These are phyloP conservation scores for Dryas octopetala DNA, from an alignment of 306 rosid species.

Conservation along the genomic window DNA sequence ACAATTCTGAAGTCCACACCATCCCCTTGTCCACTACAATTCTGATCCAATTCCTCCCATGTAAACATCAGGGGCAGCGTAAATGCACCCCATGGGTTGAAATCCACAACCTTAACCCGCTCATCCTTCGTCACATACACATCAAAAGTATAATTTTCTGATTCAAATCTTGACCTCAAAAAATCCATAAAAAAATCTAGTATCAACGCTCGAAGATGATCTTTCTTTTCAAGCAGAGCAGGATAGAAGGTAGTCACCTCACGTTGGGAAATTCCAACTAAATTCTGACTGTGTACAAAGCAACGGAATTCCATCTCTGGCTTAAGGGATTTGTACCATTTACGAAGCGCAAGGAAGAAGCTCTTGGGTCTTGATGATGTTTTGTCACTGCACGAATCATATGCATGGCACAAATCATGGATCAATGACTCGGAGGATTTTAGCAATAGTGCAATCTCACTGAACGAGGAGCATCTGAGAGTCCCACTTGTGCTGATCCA, in stretches of 20 bases:
- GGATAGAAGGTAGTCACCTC: slow-evolving; percentile 83
- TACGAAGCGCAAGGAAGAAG: slow-evolving; percentile 70
- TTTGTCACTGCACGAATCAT: slow-evolving; percentile 67
- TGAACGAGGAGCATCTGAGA: slow-evolving; percentile 58
- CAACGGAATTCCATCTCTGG: slow-evolving; percentile 85
- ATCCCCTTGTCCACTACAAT: slow-evolving; percentile 24
- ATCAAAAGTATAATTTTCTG: slow-evolving; percentile 66
- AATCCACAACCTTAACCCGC: slow-evolving; percentile 67
- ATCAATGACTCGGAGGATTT: slow-evolving; percentile 73
- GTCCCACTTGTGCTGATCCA: slow-evolving; percentile 67
- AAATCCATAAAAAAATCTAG: slow-evolving; percentile 40
- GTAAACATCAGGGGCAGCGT: slow-evolving; percentile 69
- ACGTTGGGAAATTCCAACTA: slow-evolving; percentile 68
- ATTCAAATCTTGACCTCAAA: slow-evolving; percentile 49
- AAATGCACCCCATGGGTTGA: slow-evolving; percentile 77
- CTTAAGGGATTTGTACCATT: slow-evolving; percentile 66
- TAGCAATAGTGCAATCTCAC: slow-evolving; percentile 71
- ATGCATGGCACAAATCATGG: slow-evolving; percentile 79
- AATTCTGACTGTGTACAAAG: slow-evolving; percentile 44
- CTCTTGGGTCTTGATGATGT: slow-evolving; percentile 48
- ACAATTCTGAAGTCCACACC: slow-evolving; percentile 59
- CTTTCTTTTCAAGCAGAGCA: slow-evolving; percentile 43
- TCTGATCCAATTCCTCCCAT: slow-evolving; percentile 70
- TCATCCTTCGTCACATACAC: slow-evolving; percentile 53
- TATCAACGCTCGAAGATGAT: slow-evolving; percentile 30